Base-by-base conservation (phyloP, 75 land plant genomes). In the Picea sitchensis region DNA sequence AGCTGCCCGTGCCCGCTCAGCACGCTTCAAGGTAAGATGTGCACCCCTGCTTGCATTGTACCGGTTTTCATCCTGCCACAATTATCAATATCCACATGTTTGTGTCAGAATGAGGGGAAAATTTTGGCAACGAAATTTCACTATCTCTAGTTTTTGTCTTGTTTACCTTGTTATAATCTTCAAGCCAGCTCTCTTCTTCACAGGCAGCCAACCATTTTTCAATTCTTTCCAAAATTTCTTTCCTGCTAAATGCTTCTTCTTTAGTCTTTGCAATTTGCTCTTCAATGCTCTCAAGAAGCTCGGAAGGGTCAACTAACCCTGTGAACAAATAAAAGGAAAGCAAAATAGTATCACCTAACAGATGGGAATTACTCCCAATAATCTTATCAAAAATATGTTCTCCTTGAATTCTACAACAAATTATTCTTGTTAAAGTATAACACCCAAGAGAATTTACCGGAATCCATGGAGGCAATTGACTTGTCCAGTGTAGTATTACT, bases 191-290 rank as follows among this genome's bases (percentile, higher is more conserved):
- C 77, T 94, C 97, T 63, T 94, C 97, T 59, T 92, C 93, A 84
- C 97, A 94, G 36, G 93, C 97, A 62, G 80, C 84, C 76, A 90
- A 67, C 97, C 97, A 94, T 82, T 92, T 94, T 69, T 94, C 95
- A 63, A 94, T 89, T 69, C 81, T 94, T 56, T 94, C 97, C 65
- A 94, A 91, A 57, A 94, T 92, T 57, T 94, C 97, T 81, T 91
- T 94, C 80, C 97, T 90, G 86, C 91, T 87, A 82, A 90, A 87
- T 11, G 95, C 92, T 78, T 92, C 97, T 71, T 90, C 97, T 78
- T 94, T 94, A 13, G 87, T 81, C 32, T 72, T 85, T 60, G 84
- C 87, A 76, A 92, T 89, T 64, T 92, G 89, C 38, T 78, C 74
- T 79, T 92, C 97, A 76, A 94, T 84, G 41, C 83, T 91, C 68